phyloP scores from a whole-genome alignment of 2,329 filamentous ascomycete genomes.

The Trichoderma simmonsii region DNA sequence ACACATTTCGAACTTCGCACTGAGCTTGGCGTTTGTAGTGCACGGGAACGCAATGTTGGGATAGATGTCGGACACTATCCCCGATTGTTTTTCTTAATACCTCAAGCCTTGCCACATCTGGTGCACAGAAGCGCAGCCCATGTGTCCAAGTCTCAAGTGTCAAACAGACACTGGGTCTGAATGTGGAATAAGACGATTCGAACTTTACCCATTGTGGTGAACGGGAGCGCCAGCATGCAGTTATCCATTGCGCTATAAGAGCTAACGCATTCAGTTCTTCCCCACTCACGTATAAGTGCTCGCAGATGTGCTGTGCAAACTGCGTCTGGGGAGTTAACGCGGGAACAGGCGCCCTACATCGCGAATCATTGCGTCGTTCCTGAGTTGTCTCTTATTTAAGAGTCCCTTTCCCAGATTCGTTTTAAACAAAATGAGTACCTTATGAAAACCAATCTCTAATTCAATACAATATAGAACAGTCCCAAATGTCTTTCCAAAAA shows the following conservation, averaged over 20 bases:
- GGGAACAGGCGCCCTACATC: not conserved
- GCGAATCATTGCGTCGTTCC: not conserved
- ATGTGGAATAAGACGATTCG: no score
- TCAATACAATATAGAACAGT: not conserved
- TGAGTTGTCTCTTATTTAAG: not conserved
- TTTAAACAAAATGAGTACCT: not conserved
- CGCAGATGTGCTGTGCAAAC: not conserved
- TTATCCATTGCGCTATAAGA: not conserved
- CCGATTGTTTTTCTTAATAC: not conserved
- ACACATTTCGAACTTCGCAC: not conserved
- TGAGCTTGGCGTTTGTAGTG: not conserved
- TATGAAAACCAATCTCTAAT: fast-evolving
- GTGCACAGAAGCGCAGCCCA: no score
- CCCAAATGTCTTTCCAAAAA: not conserved
- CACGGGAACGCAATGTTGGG: not conserved
- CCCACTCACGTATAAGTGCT: not conserved
- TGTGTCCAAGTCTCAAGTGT: no score
- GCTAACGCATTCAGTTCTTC: not conserved
- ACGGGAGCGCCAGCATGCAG: not conserved
- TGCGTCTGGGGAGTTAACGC: not conserved
- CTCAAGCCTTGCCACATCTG: not conserved
- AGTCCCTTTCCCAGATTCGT: not conserved
- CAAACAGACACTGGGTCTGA: no score
- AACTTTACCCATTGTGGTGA: not conserved
- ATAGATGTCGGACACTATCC: not conserved